Conservation (phyloP, 140 eudicot species). For the Anethum foeniculum region DNA sequence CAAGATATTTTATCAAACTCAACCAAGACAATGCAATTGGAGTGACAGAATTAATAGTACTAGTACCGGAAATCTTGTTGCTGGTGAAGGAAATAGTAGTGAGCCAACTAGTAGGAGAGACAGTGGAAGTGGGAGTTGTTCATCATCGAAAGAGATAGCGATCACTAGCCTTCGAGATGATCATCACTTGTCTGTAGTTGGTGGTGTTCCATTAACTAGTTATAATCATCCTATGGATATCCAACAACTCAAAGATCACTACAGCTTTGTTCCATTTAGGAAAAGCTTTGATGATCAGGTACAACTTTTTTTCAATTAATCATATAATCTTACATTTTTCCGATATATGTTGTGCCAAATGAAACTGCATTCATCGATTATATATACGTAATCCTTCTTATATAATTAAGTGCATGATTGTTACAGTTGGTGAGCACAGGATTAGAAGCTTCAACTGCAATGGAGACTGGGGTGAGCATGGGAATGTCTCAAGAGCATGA, state of each 20-base stretch:
- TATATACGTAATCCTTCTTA: background rate
- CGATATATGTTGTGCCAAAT: background rate
- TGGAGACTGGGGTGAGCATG: constrained; percentile 21
- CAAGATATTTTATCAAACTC: constrained; percentile 58
- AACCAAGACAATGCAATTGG: constrained; percentile 37
- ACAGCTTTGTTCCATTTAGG: constrained; percentile 50
- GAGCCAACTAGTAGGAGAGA: constrained; percentile 29
- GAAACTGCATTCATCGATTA: background rate
- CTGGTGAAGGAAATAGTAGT: constrained; percentile 13
- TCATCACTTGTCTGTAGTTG: constrained; percentile 27
- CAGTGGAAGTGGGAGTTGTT: constrained; percentile 60
- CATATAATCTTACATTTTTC: background rate
- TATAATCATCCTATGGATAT: constrained; percentile 51
- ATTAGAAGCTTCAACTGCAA: constrained; percentile 55
- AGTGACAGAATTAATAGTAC: constrained; percentile 5
- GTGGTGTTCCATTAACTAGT: constrained; percentile 31
- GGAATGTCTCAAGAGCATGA: constrained; percentile 53
- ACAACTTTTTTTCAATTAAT: background rate
- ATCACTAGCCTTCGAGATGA: constrained; percentile 22
- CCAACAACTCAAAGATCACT: constrained; percentile 51
- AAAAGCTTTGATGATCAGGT: constrained; percentile 65
- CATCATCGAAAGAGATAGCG: constrained; percentile 42
- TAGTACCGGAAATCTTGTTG: background rate
- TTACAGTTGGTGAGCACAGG: constrained; percentile 50
- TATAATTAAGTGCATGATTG: background rate